Percentiles rank a stretch among this genome's conserved stretches.
phyloP scores from a whole-genome alignment of 2,329 filamentous ascomycete genomes.

The Xylaria digitata region DNA sequence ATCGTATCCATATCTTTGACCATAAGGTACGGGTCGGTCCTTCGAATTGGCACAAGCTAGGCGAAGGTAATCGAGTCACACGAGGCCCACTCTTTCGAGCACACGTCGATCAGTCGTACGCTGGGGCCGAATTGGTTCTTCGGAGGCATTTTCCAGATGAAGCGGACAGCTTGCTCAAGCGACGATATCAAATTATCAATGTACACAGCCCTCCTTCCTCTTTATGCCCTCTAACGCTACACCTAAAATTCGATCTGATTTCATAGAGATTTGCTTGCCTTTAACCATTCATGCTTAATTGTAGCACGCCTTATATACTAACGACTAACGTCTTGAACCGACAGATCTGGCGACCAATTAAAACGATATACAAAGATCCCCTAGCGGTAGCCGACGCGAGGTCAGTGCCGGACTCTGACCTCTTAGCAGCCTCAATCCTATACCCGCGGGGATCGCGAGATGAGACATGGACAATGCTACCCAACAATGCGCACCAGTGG shows the following conservation, averaged over 20 bases:
- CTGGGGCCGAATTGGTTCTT: conserved; percentile 52
- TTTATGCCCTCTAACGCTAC: conserved; percentile 3
- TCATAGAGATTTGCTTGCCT: background rate
- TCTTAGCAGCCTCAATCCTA: conserved; percentile 53
- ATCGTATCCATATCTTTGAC: conserved; percentile 75
- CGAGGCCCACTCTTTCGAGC: conserved; percentile 48
- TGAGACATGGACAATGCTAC: conserved; percentile 55
- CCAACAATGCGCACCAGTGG: conserved; percentile 58
- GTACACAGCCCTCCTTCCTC: conserved; percentile 30
- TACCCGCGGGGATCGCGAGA: conserved; percentile 50
- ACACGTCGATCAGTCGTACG: conserved; percentile 56
- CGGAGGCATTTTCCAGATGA: conserved; percentile 49
- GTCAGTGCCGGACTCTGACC: conserved; percentile 54
- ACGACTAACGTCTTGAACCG: conserved; percentile 18
- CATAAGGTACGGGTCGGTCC: conserved; percentile 72
- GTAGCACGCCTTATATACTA: background rate
- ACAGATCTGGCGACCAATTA: conserved; percentile 60
- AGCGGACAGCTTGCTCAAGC: conserved; percentile 50
- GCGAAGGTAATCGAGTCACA: conserved; percentile 66
- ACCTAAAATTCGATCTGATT: background rate
- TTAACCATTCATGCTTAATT: conserved; percentile 2
- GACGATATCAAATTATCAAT: conserved; percentile 50
- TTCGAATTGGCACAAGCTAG: conserved; percentile 72
- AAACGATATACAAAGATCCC: conserved; percentile 58
- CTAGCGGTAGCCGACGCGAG: conserved; percentile 55